Evolutionary conservation across 495 filamentous ascomycete species (phyloP), one percentile per base, ranked within the genome.

Genomic region (Trypethelium eluteriae): DNA sequence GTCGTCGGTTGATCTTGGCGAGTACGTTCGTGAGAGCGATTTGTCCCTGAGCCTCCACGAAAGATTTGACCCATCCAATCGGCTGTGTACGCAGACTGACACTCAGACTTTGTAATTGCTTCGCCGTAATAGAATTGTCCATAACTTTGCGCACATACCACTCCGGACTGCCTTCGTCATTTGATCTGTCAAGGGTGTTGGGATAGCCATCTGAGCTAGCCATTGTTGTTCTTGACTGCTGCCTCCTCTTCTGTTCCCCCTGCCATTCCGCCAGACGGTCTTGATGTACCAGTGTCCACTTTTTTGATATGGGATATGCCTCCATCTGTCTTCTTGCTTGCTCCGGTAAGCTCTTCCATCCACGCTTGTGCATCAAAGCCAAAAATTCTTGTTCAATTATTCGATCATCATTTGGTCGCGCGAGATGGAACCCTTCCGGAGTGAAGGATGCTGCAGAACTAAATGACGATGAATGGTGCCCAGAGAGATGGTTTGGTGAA

Each of bases 81-180:
- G 95, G 94, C 74, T 98, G 95, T 39, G 95, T 98, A 67, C 94
- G 83, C 71, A 98, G 74, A 78, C 91, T 96, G 76, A 98, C 95
- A 75, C 91, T 91, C 71, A 98, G 78, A 79, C 91, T 95, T 59
- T 88, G 89, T 18, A 98, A 79, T 63, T 96, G 90, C 79, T 98
- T 96, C 64, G 89, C 84, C 53, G 91, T 91, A 68, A 98, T 93
- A 38, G 84, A 89, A 74, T 96, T 94, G 69, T 96, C 92, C 91
- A 98, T 91, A 44, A 98, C 90, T 77, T 91, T 95, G 74, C 88
- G 89, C 25, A 98, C 95, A 79, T 94, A 98, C 93, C 93, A 98
- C 78, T 98, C 95, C 2, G 94, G 94, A 65, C 89, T 95, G 32
- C 91, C 95, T 74, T 98, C 94, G 72, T 97, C 93, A 72, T 96